Percentiles rank a stretch among this genome's conserved stretches.
Evolutionary conservation across 306 rosid species (phyloP).

Genomic region (Quillaja saponaria): DNA sequence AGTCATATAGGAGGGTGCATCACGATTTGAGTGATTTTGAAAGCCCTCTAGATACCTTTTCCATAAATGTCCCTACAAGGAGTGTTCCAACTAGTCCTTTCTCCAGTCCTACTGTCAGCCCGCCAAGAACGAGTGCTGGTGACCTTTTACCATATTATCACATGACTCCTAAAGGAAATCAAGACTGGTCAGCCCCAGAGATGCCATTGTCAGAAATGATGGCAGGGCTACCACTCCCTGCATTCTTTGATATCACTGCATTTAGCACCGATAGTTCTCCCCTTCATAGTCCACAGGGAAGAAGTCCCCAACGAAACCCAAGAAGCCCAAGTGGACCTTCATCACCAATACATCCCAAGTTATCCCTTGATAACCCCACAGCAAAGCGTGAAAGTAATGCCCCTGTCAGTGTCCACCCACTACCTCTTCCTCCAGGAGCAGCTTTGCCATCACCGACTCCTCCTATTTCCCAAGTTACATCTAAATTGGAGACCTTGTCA

Average conservation of each 20-base stretch:
- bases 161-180: slow-evolving; percentile 43
- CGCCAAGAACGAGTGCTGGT: slow-evolving; percentile 39
- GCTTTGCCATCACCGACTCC: slow-evolving; percentile 47
- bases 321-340: slow-evolving; percentile 54
- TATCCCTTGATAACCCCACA: slow-evolving; percentile 43
- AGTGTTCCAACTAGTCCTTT: slow-evolving; percentile 74
- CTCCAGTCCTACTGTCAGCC: slow-evolving; percentile 62
- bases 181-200: slow-evolving; percentile 89
- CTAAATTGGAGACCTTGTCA: slow-evolving; percentile 53
- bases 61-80: slow-evolving; percentile 46
- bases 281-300: slow-evolving; percentile 51
- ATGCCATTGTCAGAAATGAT: slow-evolving; percentile 39
- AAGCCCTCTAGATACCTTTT: slow-evolving; percentile 28
- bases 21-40: slow-evolving; percentile 28
- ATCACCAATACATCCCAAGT: slow-evolving; percentile 47
- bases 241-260: slow-evolving; percentile 48
- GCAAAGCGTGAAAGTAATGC: slow-evolving; percentile 49
- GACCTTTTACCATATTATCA: slow-evolving; percentile 51
- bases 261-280: slow-evolving; percentile 61
- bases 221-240: slow-evolving; percentile 42
- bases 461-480: slow-evolving; percentile 34
- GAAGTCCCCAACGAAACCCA: slow-evolving; percentile 41
- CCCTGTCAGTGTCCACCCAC: slow-evolving; percentile 64
- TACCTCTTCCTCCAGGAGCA: slow-evolving; percentile 91
- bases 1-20: slow-evolving; percentile 33